phyloP scores from a whole-genome alignment of 176 grass and related monocot genomes.

The Themeda triandra region DNA sequence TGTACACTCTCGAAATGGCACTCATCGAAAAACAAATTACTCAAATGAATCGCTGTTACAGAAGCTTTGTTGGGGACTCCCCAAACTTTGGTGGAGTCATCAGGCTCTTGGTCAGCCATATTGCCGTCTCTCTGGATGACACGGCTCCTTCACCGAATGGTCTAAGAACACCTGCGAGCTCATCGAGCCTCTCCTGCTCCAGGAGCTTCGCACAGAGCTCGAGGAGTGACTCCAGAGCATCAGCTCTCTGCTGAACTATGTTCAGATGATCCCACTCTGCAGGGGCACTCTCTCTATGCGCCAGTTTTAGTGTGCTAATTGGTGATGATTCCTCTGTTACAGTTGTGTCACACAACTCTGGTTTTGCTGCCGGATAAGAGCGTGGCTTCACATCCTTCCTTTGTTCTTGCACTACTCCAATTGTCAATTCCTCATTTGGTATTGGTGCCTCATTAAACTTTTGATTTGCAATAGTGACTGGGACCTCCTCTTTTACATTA shows the following conservation, averaged over 20 bases:
- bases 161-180: slow-evolving; percentile 64
- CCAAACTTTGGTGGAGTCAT: slow-evolving; percentile 54
- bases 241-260: slow-evolving; percentile 79
- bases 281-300: slow-evolving; percentile 26
- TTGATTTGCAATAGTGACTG: neutral
- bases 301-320: slow-evolving; percentile 39
- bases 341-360: slow-evolving; percentile 19
- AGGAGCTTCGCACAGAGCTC: slow-evolving; percentile 80
- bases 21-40: neutral
- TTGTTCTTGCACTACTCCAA: slow-evolving; percentile 41
- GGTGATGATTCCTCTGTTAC: slow-evolving; percentile 53
- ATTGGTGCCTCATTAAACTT: slow-evolving; percentile 29
- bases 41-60: slow-evolving; percentile 5
- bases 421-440: slow-evolving; percentile 51
- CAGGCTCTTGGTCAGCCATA: slow-evolving; percentile 91
- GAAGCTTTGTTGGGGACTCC: slow-evolving; percentile 35
- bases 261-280: slow-evolving; percentile 74
- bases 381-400: slow-evolving; percentile 20
- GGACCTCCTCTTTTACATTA: slow-evolving; percentile 5
- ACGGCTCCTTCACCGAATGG: slow-evolving; percentile 75
- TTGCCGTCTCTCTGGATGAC: slow-evolving; percentile 80
- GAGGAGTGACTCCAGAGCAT: slow-evolving; percentile 78
- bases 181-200: slow-evolving; percentile 76
- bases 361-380: slow-evolving; percentile 25
- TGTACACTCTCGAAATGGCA: slow-evolving; percentile 32